A percentile compares a stretch with the other conserved stretches of the same genome.
phyloP scores from a whole-genome alignment of 108 stramenopile genomes.

The Nannochloropsis salina region DNA sequence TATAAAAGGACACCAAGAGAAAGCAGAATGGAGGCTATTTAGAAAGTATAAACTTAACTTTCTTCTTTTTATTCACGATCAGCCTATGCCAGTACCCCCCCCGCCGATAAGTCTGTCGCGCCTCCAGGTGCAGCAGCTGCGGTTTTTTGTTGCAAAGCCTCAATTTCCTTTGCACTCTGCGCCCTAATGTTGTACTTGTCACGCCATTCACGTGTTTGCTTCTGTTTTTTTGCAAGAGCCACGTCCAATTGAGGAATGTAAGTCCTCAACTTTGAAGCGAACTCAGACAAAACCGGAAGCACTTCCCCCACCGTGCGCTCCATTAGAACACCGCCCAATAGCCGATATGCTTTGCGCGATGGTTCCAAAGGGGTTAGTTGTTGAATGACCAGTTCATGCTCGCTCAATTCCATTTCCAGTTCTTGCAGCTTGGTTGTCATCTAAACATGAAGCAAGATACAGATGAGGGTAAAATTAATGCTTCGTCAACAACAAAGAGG shows the following conservation, averaged over 20 bases:
- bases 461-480: too few relatives aligned
- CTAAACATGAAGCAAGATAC: neutral
- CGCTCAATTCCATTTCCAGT: constrained; percentile 59
- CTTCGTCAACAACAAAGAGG: too few relatives aligned
- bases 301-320: constrained; percentile 89
- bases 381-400: constrained; percentile 77
- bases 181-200: constrained; percentile 63
- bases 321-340: constrained; percentile 86
- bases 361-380: constrained; percentile 77
- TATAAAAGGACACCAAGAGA: too few relatives aligned
- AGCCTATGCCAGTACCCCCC: neutral
- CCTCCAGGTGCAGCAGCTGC: neutral
- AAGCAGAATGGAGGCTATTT: too few relatives aligned
- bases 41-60: too few relatives aligned
- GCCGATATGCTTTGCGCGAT: constrained; percentile 74
- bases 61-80: too few relatives aligned
- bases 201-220: constrained; percentile 66
- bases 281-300: constrained; percentile 73
- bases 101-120: neutral
- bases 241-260: constrained; percentile 61
- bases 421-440: constrained; percentile 59
- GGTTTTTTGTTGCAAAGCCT: constrained; percentile 44
- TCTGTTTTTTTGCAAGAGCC: constrained; percentile 60
- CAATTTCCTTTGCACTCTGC: constrained; percentile 56
- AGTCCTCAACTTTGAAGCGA: constrained; percentile 57